Base-by-base conservation (phyloP, 73 alveolate genomes). In the Symbiodinium pilosum region DNA sequence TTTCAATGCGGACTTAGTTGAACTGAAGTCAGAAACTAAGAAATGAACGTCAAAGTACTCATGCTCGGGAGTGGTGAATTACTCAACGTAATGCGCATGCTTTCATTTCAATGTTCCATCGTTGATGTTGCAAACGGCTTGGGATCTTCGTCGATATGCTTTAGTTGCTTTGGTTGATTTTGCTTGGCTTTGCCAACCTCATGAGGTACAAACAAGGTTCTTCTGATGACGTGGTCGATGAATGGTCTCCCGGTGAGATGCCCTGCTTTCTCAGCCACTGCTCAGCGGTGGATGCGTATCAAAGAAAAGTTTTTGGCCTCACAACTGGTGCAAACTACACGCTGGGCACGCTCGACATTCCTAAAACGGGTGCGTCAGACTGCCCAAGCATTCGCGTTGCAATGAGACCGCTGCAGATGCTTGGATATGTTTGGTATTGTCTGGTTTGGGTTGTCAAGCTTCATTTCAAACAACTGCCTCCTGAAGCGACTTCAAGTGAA, bases 251-350 rank as follows among this genome's bases (percentile, higher is more conserved):
- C 9, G 81, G 81, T 64, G 81, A 64, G 34, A 26, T 64, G 41
- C 81, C 81, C 34, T 64, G 81, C 81, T 64, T 64, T 64, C 81
- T 64, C 39, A 64, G 81, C 81, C 81, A 64, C 39, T 64, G 81
- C 81, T 64, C 81, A 3, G 81, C 30, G 81, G 81, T 64, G 1
- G 81, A 64, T 64, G 81, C 81, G 12, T 38, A 64, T 64, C 81
- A 64, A 28, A 38, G 81, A 64, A 64, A 28, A 64, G 34, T 64
- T 6, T 64, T 64, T 28, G 81, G 81, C 81, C 81, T 64, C 6
- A 64, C 81, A 28, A 64, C 81, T 28, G 81, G 81, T 3, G 81
- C 38, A 28, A 64, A 30, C 81, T 64, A 64, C 81, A 24, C 34
- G 81, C 38, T 64, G 81, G 81, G 81, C 24, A 38, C 81, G 30